Evolutionary conservation across 2,329 filamentous ascomycete genomes (phyloP), one percentile per base, ranked within the genome.

Genomic region (Leptographium wingfieldii): DNA sequence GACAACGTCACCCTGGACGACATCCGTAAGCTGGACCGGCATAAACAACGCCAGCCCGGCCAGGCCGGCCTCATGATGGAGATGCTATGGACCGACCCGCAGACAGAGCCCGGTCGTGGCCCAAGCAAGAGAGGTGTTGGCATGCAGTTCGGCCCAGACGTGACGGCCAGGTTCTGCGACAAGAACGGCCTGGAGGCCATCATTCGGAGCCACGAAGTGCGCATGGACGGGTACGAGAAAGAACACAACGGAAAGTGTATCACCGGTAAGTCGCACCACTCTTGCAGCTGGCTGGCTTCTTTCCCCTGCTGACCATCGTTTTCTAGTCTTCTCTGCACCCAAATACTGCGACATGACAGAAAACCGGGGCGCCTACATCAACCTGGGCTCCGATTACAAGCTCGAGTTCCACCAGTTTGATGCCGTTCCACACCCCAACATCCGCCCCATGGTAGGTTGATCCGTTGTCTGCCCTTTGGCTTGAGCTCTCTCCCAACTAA

Each of bases 11-110:
- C 89, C 0, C 77, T 99, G 58, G 90, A 97, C 66, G 92, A 99
- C 70, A 95, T 99, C 66, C 84, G 94, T 64, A 68, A 64, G 59
- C 68, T 69, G 60, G 72, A 74, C 63, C 73, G 73, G 58, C 72
- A 74, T 61, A 74, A 75, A 65, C 71, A 73, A 59, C 73, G 73
- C 52, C 62, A 71, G 70, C 60, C 94, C 3, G 94, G 94, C 38
- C 94, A 99, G 72, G 77, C 88, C 56, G 94, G 94, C 16, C 76
- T 99, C 67, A 99, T 99, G 94, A 99, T 99, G 94, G 94, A 99
- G 75, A 99, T 99, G 94, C 82, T 99, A 55, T 99, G 94, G 94
- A 97, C 94, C 0, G 94, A 99, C 70, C 94, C 94, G 3, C 94
- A 99, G 72, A 81, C 88, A 0, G 80, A 85, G 66, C 85, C 88